Percentiles rank a stretch among this genome's conserved stretches.
Conservation (phyloP, 495 filamentous ascomycete genomes). For the Diplogelasinospora grovesii region DNA sequence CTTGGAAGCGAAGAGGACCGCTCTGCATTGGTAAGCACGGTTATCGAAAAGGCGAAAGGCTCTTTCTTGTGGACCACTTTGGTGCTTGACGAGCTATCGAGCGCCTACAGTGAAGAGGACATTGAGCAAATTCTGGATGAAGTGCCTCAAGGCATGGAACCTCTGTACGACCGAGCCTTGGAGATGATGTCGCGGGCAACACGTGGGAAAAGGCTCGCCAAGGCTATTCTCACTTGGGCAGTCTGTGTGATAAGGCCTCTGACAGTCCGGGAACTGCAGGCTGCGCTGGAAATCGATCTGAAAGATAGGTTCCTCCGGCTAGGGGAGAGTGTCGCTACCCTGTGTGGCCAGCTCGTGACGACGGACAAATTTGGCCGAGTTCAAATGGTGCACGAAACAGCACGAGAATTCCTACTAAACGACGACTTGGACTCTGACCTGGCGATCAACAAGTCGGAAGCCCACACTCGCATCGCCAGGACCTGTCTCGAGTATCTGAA, state of each 20-base stretch:
- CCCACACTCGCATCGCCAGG: constrained; percentile 10
- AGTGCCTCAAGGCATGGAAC: too few species aligned
- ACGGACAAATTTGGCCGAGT: constrained; percentile 8
- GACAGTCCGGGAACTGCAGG: constrained; percentile 6
- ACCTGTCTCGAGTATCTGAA: constrained; percentile 11
- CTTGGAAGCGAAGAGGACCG: too few species aligned
- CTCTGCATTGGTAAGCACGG: too few species aligned
- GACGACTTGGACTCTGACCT: constrained; percentile 8
- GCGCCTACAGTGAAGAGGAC: too few species aligned
- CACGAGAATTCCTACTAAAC: constrained; percentile 14
- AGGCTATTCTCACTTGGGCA: constrained; percentile 12
- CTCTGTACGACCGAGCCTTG: too few species aligned
- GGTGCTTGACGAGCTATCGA: too few species aligned
- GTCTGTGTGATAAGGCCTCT: constrained; percentile 8
- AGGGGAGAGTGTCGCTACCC: constrained; percentile 6
- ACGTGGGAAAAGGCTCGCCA: constrained; percentile 7
- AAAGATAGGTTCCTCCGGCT: constrained; percentile 6
- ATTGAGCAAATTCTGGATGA: too few species aligned
- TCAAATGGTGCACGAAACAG: constrained; percentile 15
- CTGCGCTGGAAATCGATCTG: constrained; percentile 9
- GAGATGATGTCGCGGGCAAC: too few species aligned
- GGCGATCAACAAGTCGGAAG: constrained; percentile 4
- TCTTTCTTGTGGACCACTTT: too few species aligned
- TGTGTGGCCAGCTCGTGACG: constrained; percentile 13
- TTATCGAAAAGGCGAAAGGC: too few species aligned